Percentiles rank a stretch among this genome's conserved stretches.
Conservation (phyloP, 768 basidiomycete genomes). For the Collybia sp. region DNA sequence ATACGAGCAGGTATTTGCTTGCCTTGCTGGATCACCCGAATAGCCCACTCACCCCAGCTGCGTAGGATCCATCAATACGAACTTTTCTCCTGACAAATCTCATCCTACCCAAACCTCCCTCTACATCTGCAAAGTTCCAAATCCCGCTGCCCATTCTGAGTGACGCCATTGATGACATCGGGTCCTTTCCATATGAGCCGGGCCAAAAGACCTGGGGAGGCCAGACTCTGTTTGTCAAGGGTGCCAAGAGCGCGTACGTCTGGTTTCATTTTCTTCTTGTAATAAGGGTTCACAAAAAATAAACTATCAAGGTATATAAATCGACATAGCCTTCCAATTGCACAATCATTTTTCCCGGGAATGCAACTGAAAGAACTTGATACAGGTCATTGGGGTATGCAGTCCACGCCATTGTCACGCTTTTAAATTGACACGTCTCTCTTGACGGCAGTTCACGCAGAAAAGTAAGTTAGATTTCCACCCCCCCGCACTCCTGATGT, state of each 20-base stretch:
- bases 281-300: background rate
- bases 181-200: conserved; percentile 68
- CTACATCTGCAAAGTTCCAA: conserved; percentile 47
- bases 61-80: conserved; percentile 60
- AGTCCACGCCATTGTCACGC: background rate
- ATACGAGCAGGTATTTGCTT: conserved; percentile 53
- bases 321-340: conserved; percentile 53
- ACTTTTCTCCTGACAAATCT: conserved; percentile 84
- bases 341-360: conserved; percentile 67
- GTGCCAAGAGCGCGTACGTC: conserved; percentile 62
- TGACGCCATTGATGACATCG: conserved; percentile 57
- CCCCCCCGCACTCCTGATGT: background rate
- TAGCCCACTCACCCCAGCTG: background rate
- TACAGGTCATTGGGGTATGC: conserved; percentile 79
- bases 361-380: conserved; percentile 59
- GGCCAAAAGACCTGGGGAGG: conserved; percentile 50
- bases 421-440: background rate
- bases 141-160: conserved; percentile 65
- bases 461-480: conserved; percentile 34
- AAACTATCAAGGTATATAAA: conserved; percentile 59
- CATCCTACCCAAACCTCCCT: conserved; percentile 18
- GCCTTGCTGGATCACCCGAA: background rate
- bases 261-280: background rate
- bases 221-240: conserved; percentile 68
- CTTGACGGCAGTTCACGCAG: conserved; percentile 63